Evolutionary conservation across 768 basidiomycete genomes (phyloP), one percentile per base, ranked within the genome.

Genomic region (Serendipita vermifera): DNA sequence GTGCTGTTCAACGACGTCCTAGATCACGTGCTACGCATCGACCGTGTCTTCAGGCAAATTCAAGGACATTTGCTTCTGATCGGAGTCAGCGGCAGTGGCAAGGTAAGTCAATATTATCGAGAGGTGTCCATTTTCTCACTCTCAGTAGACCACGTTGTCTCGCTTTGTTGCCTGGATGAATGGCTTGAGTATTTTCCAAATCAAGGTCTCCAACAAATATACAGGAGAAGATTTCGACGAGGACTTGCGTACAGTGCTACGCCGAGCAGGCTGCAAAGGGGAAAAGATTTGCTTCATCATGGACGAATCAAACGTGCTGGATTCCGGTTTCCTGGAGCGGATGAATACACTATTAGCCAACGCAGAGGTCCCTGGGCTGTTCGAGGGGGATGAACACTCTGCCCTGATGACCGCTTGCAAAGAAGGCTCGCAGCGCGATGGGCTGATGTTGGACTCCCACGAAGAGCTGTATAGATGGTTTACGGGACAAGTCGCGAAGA

Each of bases 101-200:
- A 99, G 82, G 96, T 94, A 62, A 69, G 61, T 17, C 46, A 32
- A 15, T 15, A 33, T 55, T 39, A 31, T 32, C 33, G 27, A 41
- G 5, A 51, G 29, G 33, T 0, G 46, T 56, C 20, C 1, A 41
- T 20, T 60, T 57, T 57, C 61, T 55, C 58, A 41, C 46, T 11
- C 54, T 20, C 14, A 26, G 6, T 64, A 97, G 96, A 99, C 96
- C 3, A 99, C 93, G 0, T 71, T 99, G 1, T 96, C 96, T 35
- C 84, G 96, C 43, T 99, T 99, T 67, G 96, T 99, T 26, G 96
- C 96, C 0, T 99, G 96, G 96, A 97, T 99, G 84, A 99, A 99
- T 63, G 96, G 96, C 39, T 74, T 99, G 55, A 96, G 88, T 66
- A 93, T 99, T 61, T 99, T 96, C 78, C 96, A 99, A 68, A 96